A percentile compares a stretch with the other conserved stretches of the same genome.
phyloP scores from a whole-genome alignment of 2,329 filamentous ascomycete genomes.

The Ceratocystis colombiana region DNA sequence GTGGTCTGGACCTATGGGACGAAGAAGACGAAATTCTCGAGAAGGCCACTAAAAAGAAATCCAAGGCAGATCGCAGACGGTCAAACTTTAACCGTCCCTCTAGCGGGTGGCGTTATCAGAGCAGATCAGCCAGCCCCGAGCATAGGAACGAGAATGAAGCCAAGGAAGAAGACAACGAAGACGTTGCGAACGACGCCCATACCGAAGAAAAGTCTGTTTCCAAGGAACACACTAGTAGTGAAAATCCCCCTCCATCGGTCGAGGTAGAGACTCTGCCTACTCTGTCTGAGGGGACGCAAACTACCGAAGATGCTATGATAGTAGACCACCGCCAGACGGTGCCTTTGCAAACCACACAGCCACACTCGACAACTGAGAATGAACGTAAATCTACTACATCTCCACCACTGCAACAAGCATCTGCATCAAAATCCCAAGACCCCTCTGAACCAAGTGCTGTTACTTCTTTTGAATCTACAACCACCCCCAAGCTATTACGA shows the following conservation, averaged over 20 bases:
- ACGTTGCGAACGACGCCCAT: background rate
- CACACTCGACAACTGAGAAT: background rate
- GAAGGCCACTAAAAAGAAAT: conserved; percentile 45
- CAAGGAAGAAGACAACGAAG: conserved; percentile 9
- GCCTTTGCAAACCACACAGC: background rate
- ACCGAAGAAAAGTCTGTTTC: background rate
- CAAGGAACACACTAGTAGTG: background rate
- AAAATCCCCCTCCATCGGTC: background rate
- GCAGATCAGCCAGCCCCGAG: conserved; percentile 61
- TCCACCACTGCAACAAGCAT: background rate
- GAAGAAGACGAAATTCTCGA: conserved; percentile 39
- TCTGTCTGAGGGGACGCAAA: background rate
- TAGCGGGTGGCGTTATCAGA: conserved; percentile 63
- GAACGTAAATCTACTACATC: background rate
- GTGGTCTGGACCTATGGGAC: conserved; percentile 57
- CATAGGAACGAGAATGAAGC: conserved; percentile 29
- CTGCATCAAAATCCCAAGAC: background rate
- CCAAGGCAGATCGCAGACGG: conserved; percentile 37
- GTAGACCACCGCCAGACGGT: background rate
- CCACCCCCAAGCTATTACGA: background rate
- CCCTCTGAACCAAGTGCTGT: background rate
- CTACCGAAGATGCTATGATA: background rate
- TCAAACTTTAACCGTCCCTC: conserved; percentile 44
- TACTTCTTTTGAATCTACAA: background rate
- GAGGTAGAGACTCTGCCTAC: background rate